phyloP scores from a whole-genome alignment of 257 asterid genomes.

The Forsythia viridissima region DNA sequence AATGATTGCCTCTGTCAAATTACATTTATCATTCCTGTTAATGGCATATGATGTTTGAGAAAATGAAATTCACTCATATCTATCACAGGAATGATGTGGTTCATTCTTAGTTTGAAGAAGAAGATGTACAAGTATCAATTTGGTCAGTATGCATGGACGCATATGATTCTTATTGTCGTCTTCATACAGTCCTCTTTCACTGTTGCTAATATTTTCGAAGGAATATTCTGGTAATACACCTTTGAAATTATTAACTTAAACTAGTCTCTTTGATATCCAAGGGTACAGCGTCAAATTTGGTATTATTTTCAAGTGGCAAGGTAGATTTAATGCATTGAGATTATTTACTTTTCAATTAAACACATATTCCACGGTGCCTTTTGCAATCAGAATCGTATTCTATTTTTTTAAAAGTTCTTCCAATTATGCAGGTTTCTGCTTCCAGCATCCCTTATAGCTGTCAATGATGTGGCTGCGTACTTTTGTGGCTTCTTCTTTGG shows the following conservation, averaged over 20 bases:
- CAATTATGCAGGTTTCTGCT: conserved; percentile 51
- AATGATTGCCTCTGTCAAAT: background rate
- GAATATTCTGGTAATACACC: conserved; percentile 60
- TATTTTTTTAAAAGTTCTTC: background rate
- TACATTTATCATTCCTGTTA: background rate
- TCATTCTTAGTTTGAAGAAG: conserved; percentile 64
- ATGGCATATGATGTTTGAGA: background rate
- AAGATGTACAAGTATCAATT: conserved; percentile 73
- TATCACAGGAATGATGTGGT: conserved; percentile 61
- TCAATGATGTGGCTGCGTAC: conserved; percentile 67
- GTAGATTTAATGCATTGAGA: too few relatives aligned
- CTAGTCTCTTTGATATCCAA: background rate
- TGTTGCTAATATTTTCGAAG: conserved; percentile 69
- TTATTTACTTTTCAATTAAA: background rate
- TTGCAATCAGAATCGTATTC: background rate
- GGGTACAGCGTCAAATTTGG: background rate
- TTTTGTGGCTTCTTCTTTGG: conserved; percentile 71
- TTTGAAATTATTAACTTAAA: background rate
- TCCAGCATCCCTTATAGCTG: conserved; percentile 65
- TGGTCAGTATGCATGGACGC: conserved; percentile 75
- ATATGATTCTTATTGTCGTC: conserved; percentile 71
- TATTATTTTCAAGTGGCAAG: background rate
- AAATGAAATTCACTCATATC: background rate
- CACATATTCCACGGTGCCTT: background rate
- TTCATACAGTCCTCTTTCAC: conserved; percentile 72